Percentiles rank a stretch among this genome's conserved stretches.
Conservation (phyloP, 495 filamentous ascomycete genomes). For the Aspergillus cavernicola region DNA sequence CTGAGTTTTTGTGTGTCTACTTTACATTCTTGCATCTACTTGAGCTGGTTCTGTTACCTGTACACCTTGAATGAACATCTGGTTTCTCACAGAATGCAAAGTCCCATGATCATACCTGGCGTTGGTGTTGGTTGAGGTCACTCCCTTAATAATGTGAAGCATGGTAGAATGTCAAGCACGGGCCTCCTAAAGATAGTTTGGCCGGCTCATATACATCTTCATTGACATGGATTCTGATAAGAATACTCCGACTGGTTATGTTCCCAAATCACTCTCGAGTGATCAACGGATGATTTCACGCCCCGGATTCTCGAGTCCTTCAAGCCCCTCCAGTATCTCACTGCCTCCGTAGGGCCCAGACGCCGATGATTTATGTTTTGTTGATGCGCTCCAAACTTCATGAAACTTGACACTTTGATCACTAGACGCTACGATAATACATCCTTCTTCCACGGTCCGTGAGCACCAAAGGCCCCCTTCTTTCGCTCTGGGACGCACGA, state of each 20-base stretch:
- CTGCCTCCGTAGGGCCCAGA: slow-evolving; percentile 77
- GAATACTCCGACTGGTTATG: not conserved
- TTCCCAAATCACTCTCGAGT: not conserved
- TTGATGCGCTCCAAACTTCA: slow-evolving; percentile 77
- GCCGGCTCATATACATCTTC: not conserved
- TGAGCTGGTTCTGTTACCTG: slow-evolving; percentile 4
- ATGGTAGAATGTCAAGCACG: not conserved
- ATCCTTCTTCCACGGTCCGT: slow-evolving; percentile 75
- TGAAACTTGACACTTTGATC: slow-evolving; percentile 96
- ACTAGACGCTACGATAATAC: slow-evolving; percentile 89
- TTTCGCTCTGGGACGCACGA: slow-evolving; percentile 38
- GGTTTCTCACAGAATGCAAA: not conserved
- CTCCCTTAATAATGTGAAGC: too few species aligned
- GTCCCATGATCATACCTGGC: not conserved
- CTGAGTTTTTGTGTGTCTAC: slow-evolving; percentile 1
- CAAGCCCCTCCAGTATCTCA: slow-evolving; percentile 78
- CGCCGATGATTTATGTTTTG: slow-evolving; percentile 51
- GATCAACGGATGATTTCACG: slow-evolving; percentile 40
- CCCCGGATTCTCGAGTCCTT: slow-evolving; percentile 79
- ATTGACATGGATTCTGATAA: not conserved
- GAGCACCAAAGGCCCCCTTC: slow-evolving; percentile 50
- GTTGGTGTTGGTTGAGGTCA: too few species aligned
- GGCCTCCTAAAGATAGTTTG: slow-evolving; percentile 1
- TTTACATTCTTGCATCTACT: slow-evolving; percentile 11
- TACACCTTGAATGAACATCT: slow-evolving; percentile 4